Percentiles rank a stretch among this genome's conserved stretches.
phyloP scores from a whole-genome alignment of 495 filamentous ascomycete species.

The Penicillium longicatenatum region DNA sequence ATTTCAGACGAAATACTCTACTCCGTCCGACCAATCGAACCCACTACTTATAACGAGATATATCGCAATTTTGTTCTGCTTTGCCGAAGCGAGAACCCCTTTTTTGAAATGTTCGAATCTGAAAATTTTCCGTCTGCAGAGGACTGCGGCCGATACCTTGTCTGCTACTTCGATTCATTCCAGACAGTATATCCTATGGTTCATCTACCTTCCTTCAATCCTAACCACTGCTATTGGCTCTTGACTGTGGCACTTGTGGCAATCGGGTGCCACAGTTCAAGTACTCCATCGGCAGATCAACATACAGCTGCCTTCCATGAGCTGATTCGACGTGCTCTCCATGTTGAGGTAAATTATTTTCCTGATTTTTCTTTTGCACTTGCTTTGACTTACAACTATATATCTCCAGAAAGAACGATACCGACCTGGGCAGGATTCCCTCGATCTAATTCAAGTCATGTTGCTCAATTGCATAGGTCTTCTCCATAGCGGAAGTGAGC shows the following conservation, averaged over 20 bases:
- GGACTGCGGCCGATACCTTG: conserved; percentile 34
- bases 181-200: conserved; percentile 48
- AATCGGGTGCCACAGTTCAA: conserved; percentile 45
- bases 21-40: conserved; percentile 26
- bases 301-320: conserved; percentile 43
- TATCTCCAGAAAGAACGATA: conserved; percentile 31
- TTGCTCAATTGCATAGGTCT: conserved; percentile 47
- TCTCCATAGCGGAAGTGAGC: conserved; percentile 37
- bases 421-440: conserved; percentile 13
- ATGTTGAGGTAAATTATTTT: conserved; percentile 33
- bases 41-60: conserved; percentile 37
- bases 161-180: conserved; percentile 42
- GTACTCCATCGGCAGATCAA: conserved; percentile 27
- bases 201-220: conserved; percentile 44
- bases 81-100: conserved; percentile 37
- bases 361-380: neutral
- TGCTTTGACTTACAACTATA: conserved; percentile 4
- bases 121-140: conserved; percentile 37
- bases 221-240: conserved; percentile 45
- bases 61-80: conserved; percentile 35
- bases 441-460: conserved; percentile 43
- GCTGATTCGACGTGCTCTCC: conserved; percentile 44
- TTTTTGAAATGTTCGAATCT: conserved; percentile 41
- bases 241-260: conserved; percentile 45
- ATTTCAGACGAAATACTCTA: conserved; percentile 16